Percentiles rank a stretch among this genome's conserved stretches.
Conservation (phyloP, 2,329 filamentous ascomycete species). For the Hymenotorrendiella dingleyae region DNA sequence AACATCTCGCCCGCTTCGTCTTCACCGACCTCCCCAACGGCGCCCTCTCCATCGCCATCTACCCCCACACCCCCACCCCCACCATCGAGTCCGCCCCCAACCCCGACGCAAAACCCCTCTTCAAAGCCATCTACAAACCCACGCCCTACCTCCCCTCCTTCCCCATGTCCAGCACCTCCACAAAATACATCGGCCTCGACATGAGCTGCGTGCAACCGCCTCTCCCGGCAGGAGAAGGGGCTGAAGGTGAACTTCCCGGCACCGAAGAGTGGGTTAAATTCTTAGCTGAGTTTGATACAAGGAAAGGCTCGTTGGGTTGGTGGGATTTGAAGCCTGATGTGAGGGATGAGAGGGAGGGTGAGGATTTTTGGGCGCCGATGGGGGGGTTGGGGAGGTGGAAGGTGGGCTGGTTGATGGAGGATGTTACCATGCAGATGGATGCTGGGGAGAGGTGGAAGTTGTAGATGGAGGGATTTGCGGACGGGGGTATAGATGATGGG, state of each 20-base stretch:
- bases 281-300: slow-evolving; percentile 28
- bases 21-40: slow-evolving; percentile 36
- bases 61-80: slow-evolving; percentile 35
- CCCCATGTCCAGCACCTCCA: slow-evolving; percentile 36
- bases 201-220: slow-evolving; percentile 43
- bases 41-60: slow-evolving; percentile 38
- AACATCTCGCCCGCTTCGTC: slow-evolving; percentile 47
- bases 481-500: too few species aligned
- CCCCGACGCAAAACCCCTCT: slow-evolving; percentile 36
- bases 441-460: too few species aligned
- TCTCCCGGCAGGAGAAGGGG: slow-evolving; percentile 36
- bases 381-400: slow-evolving; percentile 38
- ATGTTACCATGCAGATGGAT: too few species aligned
- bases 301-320: slow-evolving; percentile 38
- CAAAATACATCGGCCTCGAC: slow-evolving; percentile 38
- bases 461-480: too few species aligned
- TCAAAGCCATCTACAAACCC: slow-evolving; percentile 40
- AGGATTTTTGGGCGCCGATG: slow-evolving; percentile 3
- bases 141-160: slow-evolving; percentile 39
- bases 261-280: slow-evolving; percentile 42
- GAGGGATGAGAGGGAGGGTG: slow-evolving; percentile 10
- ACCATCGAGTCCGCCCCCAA: slow-evolving; percentile 25
- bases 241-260: slow-evolving; percentile 38
- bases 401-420: slow-evolving; percentile 31
- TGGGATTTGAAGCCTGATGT: slow-evolving; percentile 39